Conservation (phyloP, 345 rosid species). For the Eucalyptus tenuipes region DNA sequence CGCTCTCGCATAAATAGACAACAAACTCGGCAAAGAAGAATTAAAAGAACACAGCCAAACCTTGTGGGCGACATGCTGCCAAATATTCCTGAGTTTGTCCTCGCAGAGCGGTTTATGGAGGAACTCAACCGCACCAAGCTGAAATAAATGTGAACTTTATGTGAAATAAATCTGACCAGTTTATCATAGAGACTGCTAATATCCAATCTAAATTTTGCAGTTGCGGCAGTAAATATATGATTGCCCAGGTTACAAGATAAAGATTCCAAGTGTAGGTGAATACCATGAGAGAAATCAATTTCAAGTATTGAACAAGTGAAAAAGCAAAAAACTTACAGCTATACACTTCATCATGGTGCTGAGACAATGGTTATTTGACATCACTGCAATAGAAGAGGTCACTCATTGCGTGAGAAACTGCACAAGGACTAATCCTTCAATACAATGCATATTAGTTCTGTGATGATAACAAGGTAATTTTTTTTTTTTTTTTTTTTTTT, state of each 20-base stretch:
- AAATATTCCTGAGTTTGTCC: slow-evolving; percentile 76
- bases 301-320: neutral
- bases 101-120: slow-evolving; percentile 72
- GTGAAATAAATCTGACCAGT: neutral
- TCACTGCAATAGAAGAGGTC: slow-evolving; percentile 43
- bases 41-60: slow-evolving; percentile 9
- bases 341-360: slow-evolving; percentile 89
- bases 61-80: slow-evolving; percentile 99
- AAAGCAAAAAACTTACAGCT: slow-evolving; percentile 43
- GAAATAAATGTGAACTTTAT: slow-evolving; percentile 10
- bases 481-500: too few species aligned
- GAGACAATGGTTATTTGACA: slow-evolving; percentile 68
- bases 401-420: slow-evolving; percentile 5
- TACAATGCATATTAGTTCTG: neutral
- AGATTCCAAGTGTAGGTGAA: neutral
- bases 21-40: neutral
- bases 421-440: neutral
- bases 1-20: neutral
- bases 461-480: neutral
- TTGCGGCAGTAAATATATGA: neutral
- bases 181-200: neutral
- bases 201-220: neutral
- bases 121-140: slow-evolving; percentile 98
- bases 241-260: neutral
- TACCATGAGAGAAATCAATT: neutral